Evolutionary conservation across 257 asterid species (phyloP), one percentile per base, ranked within the genome.

Genomic region (Linderniella brevidens): DNA sequence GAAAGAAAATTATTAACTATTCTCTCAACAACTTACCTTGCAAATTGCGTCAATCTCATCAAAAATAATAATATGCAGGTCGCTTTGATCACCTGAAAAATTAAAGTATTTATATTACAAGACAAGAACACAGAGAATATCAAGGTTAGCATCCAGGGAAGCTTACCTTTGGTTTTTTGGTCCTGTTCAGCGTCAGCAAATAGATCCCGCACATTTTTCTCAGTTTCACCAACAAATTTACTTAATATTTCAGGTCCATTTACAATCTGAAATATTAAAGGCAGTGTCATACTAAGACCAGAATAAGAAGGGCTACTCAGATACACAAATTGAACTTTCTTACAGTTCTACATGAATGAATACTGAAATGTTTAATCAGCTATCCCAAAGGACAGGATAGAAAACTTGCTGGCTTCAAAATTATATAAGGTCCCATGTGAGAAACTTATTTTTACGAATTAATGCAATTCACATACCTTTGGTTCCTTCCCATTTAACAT

Each of bases 41-140:
- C 99, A 90, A 63, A 90, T 90, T 49, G 99, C 99, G 75, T 90
- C 99, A 62, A 90, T 90, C 74, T 90, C 99, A 68, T 85, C 99
- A 72, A 90, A 90, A 54, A 90, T 85, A 65, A 90, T 90, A 63
- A 90, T 90, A 62, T 90, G 99, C 75, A 90, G 63, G 13, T 85
- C 99, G 47, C 99, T 90, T 62, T 90, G 88, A 66, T 90, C 99
- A 50, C 99, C 99, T 90, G 86, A 61, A 74, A 64, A 16, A 65
- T 58, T 55, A 68, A 56, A 56, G 18, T 39, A 61, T 46, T 37
- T 16, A 36, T 8, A 48, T 13, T 19, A 8, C 19, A 11, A 20
- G 64, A 45, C 70, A 57, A 45, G 41, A 12, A 55, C 38, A 40
- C 16, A 32, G 13, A 4, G 52, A 50, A 8, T 4, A 52, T 11